Evolutionary conservation across 768 basidiomycete species (phyloP).

Genomic region (Omphalotus guepiniiformis): DNA sequence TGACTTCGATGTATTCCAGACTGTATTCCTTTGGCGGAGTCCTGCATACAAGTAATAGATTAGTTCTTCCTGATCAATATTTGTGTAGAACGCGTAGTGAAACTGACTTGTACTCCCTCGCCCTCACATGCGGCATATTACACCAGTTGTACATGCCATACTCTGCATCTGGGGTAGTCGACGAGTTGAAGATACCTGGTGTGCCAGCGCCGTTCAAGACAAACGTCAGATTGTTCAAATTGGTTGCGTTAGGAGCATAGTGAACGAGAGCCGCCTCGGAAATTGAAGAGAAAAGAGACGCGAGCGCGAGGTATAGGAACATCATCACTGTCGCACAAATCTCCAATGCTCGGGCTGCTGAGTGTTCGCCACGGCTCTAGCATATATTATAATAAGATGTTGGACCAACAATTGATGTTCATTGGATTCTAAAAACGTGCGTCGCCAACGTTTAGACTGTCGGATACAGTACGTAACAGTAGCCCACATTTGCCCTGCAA

Average conservation of each 20-base stretch:
- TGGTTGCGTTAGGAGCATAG: slow-evolving; percentile 35
- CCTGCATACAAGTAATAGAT: slow-evolving; percentile 17
- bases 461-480: too few relatives aligned
- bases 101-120: slow-evolving; percentile 41
- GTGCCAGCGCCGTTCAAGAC: slow-evolving; percentile 37
- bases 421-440: too few relatives aligned
- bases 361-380: too few relatives aligned
- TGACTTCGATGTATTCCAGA: slow-evolving; percentile 46
- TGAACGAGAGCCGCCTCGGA: slow-evolving; percentile 23
- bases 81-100: too few relatives aligned
- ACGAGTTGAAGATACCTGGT: slow-evolving; percentile 44
- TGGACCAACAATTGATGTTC: too few relatives aligned
- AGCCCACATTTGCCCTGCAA: too few relatives aligned
- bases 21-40: slow-evolving; percentile 28
- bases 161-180: slow-evolving; percentile 28
- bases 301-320: neutral
- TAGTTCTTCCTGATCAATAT: too few relatives aligned
- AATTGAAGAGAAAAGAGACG: slow-evolving; percentile 6
- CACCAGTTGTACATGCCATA: slow-evolving; percentile 52
- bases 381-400: too few relatives aligned
- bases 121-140: slow-evolving; percentile 50
- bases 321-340: too few relatives aligned
- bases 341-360: too few relatives aligned
- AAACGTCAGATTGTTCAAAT: slow-evolving; percentile 41
- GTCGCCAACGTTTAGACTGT: too few relatives aligned